Percentiles rank a stretch among this genome's conserved stretches.
These are phyloP conservation scores for Penicillium sp. DNA, from an alignment of 2,329 filamentous ascomycete genomes.

Conservation along the genomic window DNA sequence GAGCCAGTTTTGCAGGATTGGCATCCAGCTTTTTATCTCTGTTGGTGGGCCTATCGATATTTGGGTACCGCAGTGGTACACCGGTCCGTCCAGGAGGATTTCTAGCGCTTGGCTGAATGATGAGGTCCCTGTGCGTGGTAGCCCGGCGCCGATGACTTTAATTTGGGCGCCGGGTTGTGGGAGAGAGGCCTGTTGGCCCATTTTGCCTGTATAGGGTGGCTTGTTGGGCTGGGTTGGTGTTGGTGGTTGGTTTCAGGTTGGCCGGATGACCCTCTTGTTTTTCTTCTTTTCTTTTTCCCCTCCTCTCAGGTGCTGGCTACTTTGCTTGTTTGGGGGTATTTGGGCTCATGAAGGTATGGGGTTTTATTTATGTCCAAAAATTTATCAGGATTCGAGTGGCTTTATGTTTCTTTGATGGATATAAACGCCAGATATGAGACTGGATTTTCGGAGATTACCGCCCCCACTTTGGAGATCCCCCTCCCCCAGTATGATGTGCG, in stretches of 20 bases:
- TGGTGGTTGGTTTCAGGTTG: not conserved
- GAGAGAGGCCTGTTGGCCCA: slow-evolving; percentile 19
- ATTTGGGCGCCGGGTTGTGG: slow-evolving; percentile 16
- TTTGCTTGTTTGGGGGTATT: not conserved
- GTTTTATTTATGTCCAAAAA: not conserved
- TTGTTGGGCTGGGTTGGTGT: not conserved
- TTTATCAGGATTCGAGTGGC: not conserved
- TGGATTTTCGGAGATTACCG: not conserved
- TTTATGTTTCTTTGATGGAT: not conserved
- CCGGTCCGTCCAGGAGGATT: slow-evolving; percentile 48
- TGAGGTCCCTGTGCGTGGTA: slow-evolving; percentile 50
- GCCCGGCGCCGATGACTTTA: slow-evolving; percentile 27
- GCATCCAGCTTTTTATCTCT: slow-evolving; percentile 23
- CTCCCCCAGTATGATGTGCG: not conserved
- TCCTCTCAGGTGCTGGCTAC: not conserved
- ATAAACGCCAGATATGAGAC: not conserved
- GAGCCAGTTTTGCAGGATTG: slow-evolving; percentile 17
- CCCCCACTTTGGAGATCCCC: not conserved
- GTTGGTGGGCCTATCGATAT: slow-evolving; percentile 17
- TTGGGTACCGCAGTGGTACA: slow-evolving; percentile 50
- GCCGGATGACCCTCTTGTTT: not conserved
- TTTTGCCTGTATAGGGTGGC: slow-evolving; percentile 3
- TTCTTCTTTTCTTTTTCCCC: not conserved
- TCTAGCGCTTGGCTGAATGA: slow-evolving; percentile 50
- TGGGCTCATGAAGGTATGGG: not conserved